Percentiles rank a stretch among this genome's conserved stretches.
Conservation (phyloP, 1,139 yeast genomes). For the Lodderomyces margitis region DNA sequence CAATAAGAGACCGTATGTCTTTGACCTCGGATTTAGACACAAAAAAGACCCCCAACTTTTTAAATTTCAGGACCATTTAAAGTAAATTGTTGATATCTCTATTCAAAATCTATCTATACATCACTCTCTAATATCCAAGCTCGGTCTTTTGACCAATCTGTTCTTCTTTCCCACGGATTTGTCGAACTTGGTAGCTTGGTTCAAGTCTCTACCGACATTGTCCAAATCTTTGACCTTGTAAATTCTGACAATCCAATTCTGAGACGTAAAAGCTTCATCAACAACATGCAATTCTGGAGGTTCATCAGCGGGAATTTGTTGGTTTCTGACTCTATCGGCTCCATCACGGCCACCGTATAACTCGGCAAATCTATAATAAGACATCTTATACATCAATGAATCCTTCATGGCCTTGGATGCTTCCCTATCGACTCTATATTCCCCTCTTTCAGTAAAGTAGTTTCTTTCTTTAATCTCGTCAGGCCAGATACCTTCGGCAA, state of each 20-base stretch:
- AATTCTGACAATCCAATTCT: slow-evolving; percentile 95
- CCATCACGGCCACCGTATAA: slow-evolving; percentile 68
- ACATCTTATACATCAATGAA: slow-evolving; percentile 93
- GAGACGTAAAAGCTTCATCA: slow-evolving; percentile 94
- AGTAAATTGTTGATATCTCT: no score
- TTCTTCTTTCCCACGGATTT: slow-evolving; percentile 14
- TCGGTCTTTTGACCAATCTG: slow-evolving; percentile 55
- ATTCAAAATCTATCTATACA: background rate
- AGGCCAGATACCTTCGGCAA: slow-evolving; percentile 99
- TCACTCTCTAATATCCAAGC: slow-evolving; percentile 48
- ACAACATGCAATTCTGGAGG: slow-evolving; percentile 68
- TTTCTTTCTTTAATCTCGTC: slow-evolving; percentile 87
- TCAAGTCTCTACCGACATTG: slow-evolving; percentile 75
- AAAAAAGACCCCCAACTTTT: no score
- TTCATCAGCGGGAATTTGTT: slow-evolving; percentile 57
- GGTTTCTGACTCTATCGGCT: slow-evolving; percentile 85
- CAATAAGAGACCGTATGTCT: no score
- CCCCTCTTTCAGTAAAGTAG: slow-evolving; percentile 82
- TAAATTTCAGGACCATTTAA: no score
- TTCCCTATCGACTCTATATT: slow-evolving; percentile 77
- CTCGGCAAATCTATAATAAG: slow-evolving; percentile 83
- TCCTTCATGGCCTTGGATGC: slow-evolving; percentile 86
- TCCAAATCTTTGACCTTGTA: slow-evolving; percentile 92
- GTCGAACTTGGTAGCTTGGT: slow-evolving; percentile 48
- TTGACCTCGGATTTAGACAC: no score